Conservation (phyloP, 805 yeast genomes). For the Saccharomycopsis synnaedendra region DNA sequence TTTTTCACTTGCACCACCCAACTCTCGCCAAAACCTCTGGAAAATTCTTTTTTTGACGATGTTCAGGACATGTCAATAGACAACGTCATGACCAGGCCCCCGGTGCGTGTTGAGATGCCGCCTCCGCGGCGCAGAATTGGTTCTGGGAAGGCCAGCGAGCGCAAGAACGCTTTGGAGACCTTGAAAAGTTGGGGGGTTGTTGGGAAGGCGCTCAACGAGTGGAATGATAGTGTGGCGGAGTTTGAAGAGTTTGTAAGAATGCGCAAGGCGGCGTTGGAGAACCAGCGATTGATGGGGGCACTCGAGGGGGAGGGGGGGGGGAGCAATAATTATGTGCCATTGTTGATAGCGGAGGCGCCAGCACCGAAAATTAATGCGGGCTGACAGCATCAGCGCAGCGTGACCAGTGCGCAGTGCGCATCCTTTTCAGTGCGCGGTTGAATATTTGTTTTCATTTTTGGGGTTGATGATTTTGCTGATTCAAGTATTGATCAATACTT, state of each 20-base stretch:
- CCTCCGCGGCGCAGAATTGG: not conserved
- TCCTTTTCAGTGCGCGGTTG: too few species aligned
- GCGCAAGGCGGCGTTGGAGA: conserved; percentile 17
- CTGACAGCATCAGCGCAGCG: too few species aligned
- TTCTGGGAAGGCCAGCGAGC: not conserved
- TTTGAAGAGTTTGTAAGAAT: conserved; percentile 30
- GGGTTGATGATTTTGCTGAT: too few species aligned
- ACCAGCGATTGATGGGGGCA: conserved; percentile 14
- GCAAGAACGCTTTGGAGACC: conserved; percentile 8
- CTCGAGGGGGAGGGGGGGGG: not conserved
- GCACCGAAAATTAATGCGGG: conserved; percentile 17
- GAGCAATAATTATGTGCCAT: conserved; percentile 21
- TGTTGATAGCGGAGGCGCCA: conserved; percentile 25
- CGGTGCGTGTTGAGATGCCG: not conserved
- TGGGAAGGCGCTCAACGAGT: conserved; percentile 42
- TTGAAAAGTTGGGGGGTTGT: conserved; percentile 22
- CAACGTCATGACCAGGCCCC: not conserved
- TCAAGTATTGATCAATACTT: too few species aligned
- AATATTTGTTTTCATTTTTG: too few species aligned
- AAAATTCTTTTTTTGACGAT: not conserved
- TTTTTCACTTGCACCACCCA: not conserved
- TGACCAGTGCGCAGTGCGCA: too few species aligned
- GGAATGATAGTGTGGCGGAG: conserved; percentile 35
- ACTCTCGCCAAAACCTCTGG: not conserved
- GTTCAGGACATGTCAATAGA: not conserved